Evolutionary conservation across 1,139 yeast species (phyloP).

Genomic region (Lizanozyma gosingica): DNA sequence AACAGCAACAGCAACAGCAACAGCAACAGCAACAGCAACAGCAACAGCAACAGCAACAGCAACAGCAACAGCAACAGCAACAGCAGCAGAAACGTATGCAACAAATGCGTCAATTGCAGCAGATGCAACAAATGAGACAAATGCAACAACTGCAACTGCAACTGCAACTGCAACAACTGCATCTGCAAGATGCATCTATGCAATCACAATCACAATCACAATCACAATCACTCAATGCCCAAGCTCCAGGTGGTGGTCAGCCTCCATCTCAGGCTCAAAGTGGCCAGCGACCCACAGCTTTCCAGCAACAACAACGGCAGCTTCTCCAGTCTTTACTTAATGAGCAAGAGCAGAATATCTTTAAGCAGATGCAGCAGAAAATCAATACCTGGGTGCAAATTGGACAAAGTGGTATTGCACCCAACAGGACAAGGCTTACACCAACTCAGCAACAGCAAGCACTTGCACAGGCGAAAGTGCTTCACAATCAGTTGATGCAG

Average conservation of each 20-base stretch:
- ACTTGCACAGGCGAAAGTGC: background rate
- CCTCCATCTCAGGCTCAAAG: background rate
- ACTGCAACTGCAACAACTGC: background rate
- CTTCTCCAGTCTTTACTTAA: background rate
- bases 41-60: background rate
- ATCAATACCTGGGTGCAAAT: background rate
- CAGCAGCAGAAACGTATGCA: background rate
- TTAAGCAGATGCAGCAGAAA: background rate
- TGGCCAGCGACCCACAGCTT: background rate
- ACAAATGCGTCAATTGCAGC: background rate
- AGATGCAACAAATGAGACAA: background rate
- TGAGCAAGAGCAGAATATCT: background rate
- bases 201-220: too few relatives aligned
- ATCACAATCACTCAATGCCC: background rate
- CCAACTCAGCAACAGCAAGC: background rate
- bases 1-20: constrained; percentile 15
- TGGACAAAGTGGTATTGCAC: background rate
- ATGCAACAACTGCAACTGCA: background rate
- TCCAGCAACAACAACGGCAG: background rate
- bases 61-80: background rate
- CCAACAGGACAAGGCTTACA: background rate
- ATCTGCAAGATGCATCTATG: background rate
- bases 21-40: constrained; percentile 13
- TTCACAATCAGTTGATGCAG: background rate
- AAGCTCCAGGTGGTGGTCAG: background rate